These are phyloP conservation scores for Ormosia semicastrata DNA, from an alignment of 306 rosid genomes.

Conservation along the genomic window DNA sequence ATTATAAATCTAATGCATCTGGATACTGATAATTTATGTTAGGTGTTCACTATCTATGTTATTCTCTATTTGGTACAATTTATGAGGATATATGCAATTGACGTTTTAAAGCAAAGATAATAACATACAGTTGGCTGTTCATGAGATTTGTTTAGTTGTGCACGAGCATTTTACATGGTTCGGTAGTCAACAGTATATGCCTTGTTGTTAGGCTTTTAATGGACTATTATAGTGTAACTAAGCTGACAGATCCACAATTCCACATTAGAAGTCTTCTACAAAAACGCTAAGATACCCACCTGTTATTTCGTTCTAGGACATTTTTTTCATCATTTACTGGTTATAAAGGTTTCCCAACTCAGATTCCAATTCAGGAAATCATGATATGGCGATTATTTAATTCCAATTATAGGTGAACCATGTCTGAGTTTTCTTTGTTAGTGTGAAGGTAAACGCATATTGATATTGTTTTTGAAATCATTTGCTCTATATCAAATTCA, in stretches of 20 bases:
- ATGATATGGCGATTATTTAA: not conserved
- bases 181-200: not conserved
- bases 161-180: too few species aligned
- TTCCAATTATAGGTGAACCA: not conserved
- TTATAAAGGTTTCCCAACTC: not conserved
- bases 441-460: not conserved
- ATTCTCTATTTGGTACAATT: too few species aligned
- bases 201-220: not conserved
- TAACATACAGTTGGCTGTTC: too few species aligned
- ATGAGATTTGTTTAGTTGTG: too few species aligned
- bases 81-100: too few species aligned
- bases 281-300: not conserved
- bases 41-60: too few species aligned
- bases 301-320: not conserved
- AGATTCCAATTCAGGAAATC: constrained; percentile 1
- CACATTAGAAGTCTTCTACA: not conserved
- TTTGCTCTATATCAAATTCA: constrained; percentile 16
- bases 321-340: not conserved
- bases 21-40: too few species aligned
- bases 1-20: too few species aligned
- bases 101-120: too few species aligned
- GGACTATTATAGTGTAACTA: not conserved
- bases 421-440: not conserved
- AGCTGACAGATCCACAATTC: not conserved
- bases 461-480: not conserved